phyloP scores from a whole-genome alignment of 2,329 filamentous ascomycete genomes.

The Coniella lustricola region DNA sequence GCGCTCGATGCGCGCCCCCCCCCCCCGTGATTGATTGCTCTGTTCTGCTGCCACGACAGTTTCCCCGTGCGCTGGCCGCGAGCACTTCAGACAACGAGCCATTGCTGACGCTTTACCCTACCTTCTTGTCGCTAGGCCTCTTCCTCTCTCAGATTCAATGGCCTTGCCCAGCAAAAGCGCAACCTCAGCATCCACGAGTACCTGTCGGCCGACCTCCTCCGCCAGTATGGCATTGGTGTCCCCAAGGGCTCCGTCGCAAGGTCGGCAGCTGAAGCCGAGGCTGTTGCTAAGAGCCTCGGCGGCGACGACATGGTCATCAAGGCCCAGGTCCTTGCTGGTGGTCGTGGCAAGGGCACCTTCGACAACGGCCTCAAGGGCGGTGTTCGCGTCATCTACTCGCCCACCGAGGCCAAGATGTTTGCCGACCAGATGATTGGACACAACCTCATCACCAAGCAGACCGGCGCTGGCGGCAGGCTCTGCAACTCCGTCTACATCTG shows the following conservation, averaged over 20 bases:
- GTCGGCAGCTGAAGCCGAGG: conserved; percentile 79
- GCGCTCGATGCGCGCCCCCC: background rate
- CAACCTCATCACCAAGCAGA: conserved; percentile 99
- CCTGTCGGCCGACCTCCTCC: conserved; percentile 86
- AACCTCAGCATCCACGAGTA: conserved; percentile 97
- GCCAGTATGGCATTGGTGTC: conserved; percentile 89
- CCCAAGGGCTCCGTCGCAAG: conserved; percentile 84
- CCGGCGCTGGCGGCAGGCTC: conserved; percentile 82
- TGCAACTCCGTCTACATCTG: conserved; percentile 99
- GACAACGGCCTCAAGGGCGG: conserved; percentile 98
- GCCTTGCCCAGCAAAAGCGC: conserved; percentile 70
- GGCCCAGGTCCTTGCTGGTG: conserved; percentile 95
- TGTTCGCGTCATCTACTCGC: conserved; percentile 98
- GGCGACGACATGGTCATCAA: conserved; percentile 99
- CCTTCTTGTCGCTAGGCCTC: conserved; percentile 31
- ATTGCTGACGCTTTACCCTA: conserved; percentile 11
- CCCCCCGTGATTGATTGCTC: background rate
- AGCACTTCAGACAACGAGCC: background rate
- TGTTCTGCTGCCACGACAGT: too few relatives aligned
- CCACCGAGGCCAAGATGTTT: conserved; percentile 93
- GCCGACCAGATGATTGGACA: conserved; percentile 99
- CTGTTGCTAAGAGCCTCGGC: conserved; percentile 83
- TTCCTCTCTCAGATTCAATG: conserved; percentile 51
- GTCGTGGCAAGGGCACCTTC: conserved; percentile 94
- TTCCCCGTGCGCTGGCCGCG: too few relatives aligned